A percentile compares a stretch with the other conserved stretches of the same genome.
phyloP scores from a whole-genome alignment of 2,329 filamentous ascomycete genomes.

The Ophiocordyceps australis region DNA sequence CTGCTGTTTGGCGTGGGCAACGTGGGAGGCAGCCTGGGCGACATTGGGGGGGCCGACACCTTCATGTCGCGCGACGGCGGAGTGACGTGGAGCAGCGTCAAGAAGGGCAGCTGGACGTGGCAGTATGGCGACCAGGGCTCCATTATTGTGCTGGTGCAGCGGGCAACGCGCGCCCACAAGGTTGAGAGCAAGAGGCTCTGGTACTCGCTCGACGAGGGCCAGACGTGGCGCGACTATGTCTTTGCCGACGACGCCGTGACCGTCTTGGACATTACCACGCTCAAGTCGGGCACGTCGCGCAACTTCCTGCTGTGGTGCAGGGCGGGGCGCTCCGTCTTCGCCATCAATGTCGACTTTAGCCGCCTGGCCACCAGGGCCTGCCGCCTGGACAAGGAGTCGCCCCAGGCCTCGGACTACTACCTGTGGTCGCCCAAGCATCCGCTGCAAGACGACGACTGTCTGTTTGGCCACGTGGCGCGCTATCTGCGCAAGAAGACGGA shows the following conservation, averaged over 20 bases:
- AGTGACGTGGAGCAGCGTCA: slow-evolving; percentile 68
- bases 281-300: slow-evolving; percentile 73
- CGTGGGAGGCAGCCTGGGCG: slow-evolving; percentile 53
- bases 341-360: slow-evolving; percentile 78
- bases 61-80: slow-evolving; percentile 90
- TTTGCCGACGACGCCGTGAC: slow-evolving; percentile 57
- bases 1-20: slow-evolving; percentile 87
- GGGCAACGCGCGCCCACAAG: slow-evolving; percentile 45
- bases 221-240: slow-evolving; percentile 56
- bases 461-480: slow-evolving; percentile 80
- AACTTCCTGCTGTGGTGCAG: slow-evolving; percentile 87
- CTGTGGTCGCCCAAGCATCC: slow-evolving; percentile 83
- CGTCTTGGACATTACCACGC: slow-evolving; percentile 68
- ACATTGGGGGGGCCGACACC: slow-evolving; percentile 59
- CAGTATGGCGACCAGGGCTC: slow-evolving; percentile 92
- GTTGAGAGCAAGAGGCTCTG: slow-evolving; percentile 50
- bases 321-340: slow-evolving; percentile 36
- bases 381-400: slow-evolving; percentile 38
- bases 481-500: slow-evolving; percentile 84
- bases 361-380: slow-evolving; percentile 61
- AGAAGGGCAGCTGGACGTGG: slow-evolving; percentile 82
- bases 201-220: slow-evolving; percentile 69
- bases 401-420: slow-evolving; percentile 50
- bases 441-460: slow-evolving; percentile 55
- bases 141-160: slow-evolving; percentile 72